phyloP scores from a whole-genome alignment of 805 yeast genomes.

The Nakazawaea anatomiae region DNA sequence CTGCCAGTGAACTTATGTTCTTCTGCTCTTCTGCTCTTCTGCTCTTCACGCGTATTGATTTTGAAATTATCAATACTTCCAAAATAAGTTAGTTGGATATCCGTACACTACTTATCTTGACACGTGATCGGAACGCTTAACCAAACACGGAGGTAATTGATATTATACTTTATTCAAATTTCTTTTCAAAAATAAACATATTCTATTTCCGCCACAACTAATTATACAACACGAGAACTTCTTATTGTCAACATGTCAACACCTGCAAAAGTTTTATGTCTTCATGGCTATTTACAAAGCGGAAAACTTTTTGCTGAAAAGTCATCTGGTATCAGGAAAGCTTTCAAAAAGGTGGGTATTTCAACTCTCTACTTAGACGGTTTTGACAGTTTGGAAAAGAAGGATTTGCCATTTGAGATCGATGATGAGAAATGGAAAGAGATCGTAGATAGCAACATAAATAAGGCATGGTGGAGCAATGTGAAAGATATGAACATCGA shows the following conservation, averaged over 20 bases:
- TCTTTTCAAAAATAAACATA: no score
- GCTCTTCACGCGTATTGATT: not conserved
- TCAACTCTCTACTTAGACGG: conserved; percentile 67
- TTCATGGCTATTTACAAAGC: conserved; percentile 77
- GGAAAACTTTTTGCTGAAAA: conserved; percentile 73
- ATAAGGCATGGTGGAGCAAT: conserved; percentile 65
- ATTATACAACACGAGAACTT: not conserved
- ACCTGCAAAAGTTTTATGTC: conserved; percentile 47
- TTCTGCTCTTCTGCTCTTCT: not conserved
- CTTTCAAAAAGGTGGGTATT: conserved; percentile 48
- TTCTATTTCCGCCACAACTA: not conserved
- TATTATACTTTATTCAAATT: not conserved
- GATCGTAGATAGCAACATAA: conserved; percentile 32
- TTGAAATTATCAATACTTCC: not conserved
- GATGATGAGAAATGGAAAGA: conserved; percentile 41
- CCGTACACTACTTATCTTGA: not conserved
- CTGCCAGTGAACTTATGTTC: not conserved
- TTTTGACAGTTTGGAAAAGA: conserved; percentile 49
- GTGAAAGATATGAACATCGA: conserved; percentile 44
- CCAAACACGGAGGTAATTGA: not conserved
- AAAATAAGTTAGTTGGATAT: not conserved
- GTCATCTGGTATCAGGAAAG: conserved; percentile 72
- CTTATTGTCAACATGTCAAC: conserved; percentile 12
- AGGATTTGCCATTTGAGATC: conserved; percentile 61
- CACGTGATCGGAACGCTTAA: conserved; percentile 20